Evolutionary conservation across 2,329 filamentous ascomycete genomes (phyloP), one percentile per base, ranked within the genome.

Genomic region (Fusarium nisikadoi): DNA sequence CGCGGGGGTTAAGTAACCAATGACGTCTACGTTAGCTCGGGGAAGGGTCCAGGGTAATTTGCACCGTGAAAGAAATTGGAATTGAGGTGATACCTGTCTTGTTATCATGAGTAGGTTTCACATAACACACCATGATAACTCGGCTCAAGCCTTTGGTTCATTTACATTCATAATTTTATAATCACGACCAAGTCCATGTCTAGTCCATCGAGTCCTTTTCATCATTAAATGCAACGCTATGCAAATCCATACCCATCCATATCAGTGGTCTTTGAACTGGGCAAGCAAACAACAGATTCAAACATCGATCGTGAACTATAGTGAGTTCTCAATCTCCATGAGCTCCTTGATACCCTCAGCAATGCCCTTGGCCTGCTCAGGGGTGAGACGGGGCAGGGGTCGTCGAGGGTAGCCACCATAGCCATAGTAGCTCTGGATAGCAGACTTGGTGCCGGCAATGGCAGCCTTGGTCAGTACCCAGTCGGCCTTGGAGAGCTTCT

Each of bases 401-500:
- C 88, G 86, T 67, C 94, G 88, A 9, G 93, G 93, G 80, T 90
- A 89, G 7, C 92, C 93, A 33, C 94, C 94, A 79, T 97, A 97
- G 53, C 93, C 93, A 79, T 90, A 94, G 81, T 94, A 94, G 73
- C 85, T 89, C 84, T 96, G 90, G 75, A 97, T 91, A 16, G 92
- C 93, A 73, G 89, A 89, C 86, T 97, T 97, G 27, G 94, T 96
- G n/a, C 93, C 94, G 2, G 94, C 91, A 76, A 96, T 94, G 49
- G 93, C 93, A 1, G 92, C 87, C 84, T 94, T 94, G 69, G 94
- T 96, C 60, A 95, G 84, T 46, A 91, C 90, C 93, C 93, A 97
- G 81, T 97, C 94, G 36, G 91, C 91, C 78, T 90, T 90, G 76
- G 91, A 91, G 69, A 97, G 88, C n/a, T 91, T 82, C 81, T 92